Base-by-base conservation (phyloP, 139 green algal genomes). In the Haematococcus sp. region DNA sequence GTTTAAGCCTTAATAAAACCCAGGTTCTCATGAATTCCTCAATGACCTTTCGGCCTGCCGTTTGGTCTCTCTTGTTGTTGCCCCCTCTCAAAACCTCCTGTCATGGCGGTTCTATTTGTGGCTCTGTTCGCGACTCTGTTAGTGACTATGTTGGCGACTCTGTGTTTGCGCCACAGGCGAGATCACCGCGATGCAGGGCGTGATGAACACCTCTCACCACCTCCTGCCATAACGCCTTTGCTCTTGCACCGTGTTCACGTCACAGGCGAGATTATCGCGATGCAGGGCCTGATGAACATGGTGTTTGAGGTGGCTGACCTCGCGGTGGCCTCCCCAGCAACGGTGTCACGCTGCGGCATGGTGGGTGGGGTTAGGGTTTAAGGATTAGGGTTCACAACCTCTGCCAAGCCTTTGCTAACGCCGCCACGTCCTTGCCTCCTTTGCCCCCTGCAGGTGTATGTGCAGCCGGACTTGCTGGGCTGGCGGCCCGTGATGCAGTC, bases 291-390 rank as follows among this genome's bases (percentile, higher is more conserved):
- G 25, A 95, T 94, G 89, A 90, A 86, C 73, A 93, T 95, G 89
- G 92, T 95, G 43, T 95, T 95, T 75, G 91, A 95, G 80, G 89
- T 94, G 43, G 81, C 81, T 19, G 90, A 95, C 70, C 80, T 95
- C 49, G 84, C 87, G 0, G 90, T 89, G 0, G 90, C 90, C 16
- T 93, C 86, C 4, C 90, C 90, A 58, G 90, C 90, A 25, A 95
- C 90, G 16, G 90, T 95, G 19, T 87, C 74, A 5, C 87, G 90
- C n/a, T 95, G 90, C 74, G 90, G 89, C 65, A 95, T 95, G 90
- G 87, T 95, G 11, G n/a, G n/a, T n/a, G n/a, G n/a, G n/a, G n/a
- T n/a, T n/a, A n/a, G n/a, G n/a, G n/a, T n/a, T n/a, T n/a, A n/a
- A n/a, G n/a, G n/a, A n/a, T n/a, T n/a, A n/a, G n/a, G n/a, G n/a